Evolutionary conservation across 2,329 filamentous ascomycete species (phyloP), one percentile per base, ranked within the genome.

Genomic region (Calycina marina): DNA sequence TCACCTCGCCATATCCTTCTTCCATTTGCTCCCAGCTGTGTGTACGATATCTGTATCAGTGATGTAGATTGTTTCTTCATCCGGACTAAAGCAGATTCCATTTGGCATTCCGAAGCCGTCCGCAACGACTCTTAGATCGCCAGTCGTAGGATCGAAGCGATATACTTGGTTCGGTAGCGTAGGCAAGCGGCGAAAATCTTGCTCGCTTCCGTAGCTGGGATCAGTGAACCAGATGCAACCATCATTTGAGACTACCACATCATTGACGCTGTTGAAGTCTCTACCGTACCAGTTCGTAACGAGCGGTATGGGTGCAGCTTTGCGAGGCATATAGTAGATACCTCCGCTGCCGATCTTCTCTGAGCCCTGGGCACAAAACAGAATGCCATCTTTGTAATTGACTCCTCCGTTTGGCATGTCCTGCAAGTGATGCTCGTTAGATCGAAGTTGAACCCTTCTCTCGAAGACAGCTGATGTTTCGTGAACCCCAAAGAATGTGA

Each of bases 161-260:
- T 68, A 69, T 3, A 68, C 58, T 20, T 62, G 60, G 37, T 54
- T 56, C 4, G 63, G 64, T 14, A 69, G 36, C 39, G 55, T 51
- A 3, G 63, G 63, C 25, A 41, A 38, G 2, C 52, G 55, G 22
- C 64, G 55, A 26, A 67, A 61, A 11, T 59, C 58, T 36, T 56
- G 51, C 37, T 63, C 58, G 32, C 58, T 56, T 4, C 62, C 63
- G 31, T 58, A 55, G 15, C 48, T 49, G 0, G 60, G 56, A 42
- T 68, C 64, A 1, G 62, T 65, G 40, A 67, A 67, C 63, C 63
- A 68, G 8, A 67, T 42, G 0, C 49, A 46, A 1, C 57, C 58
- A 37, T 63, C 57, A 2, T 44, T 45, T 2, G 56, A 52, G 8
- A 56, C 45, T 2, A 55, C 50, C 3, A 63, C 59, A 37, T 57